Evolutionary conservation across 257 asterid species (phyloP), one percentile per base, ranked within the genome.

Genomic region (Nicotiana tomentosiformis): DNA sequence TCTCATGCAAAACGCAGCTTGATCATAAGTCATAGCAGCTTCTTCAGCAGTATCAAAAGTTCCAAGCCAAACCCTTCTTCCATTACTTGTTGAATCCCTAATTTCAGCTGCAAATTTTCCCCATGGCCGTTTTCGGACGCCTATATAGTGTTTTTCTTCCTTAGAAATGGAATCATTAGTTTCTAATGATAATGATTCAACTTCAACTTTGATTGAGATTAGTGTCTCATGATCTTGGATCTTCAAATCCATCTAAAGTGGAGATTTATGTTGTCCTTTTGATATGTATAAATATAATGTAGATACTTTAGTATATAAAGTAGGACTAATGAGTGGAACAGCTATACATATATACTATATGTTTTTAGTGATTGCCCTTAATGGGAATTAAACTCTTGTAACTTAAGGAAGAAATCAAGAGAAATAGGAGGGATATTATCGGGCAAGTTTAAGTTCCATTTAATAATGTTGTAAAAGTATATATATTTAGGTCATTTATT

Each of bases 121-220:
- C 85, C 85, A 82, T 29, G 85, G 85, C 15, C 85, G 53, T 62
- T 82, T 82, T 61, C 85, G 60, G 12, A 82, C 85, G 4, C 85
- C 85, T 29, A 61, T 76, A 32, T 82, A 82, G 26, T 49, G 17
- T 65, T 39, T 69, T 16, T 39, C 61, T 66, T 43, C 58, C 17
- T 77, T 77, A 1, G 64, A 4, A 2, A 62, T 33, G 7, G 46
- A 77, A n/a, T 55, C 6, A 64, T 78, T 5, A 23, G 16, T 16
- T 18, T 58, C 39, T 16, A 78, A 7, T 78, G 37, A 64, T 9
- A 66, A 12, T 66, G 68, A 56, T 30, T 77, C 67, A 3, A 6
- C 51, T 11, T 78, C 57, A 4, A 79, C 69, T 79, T 74, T 74
- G 43, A 74, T 74, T 49, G 80, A 51, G 37, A 74, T 26, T 26